phyloP scores from a whole-genome alignment of 2,329 filamentous ascomycete species.

The Huntiella savannae region DNA sequence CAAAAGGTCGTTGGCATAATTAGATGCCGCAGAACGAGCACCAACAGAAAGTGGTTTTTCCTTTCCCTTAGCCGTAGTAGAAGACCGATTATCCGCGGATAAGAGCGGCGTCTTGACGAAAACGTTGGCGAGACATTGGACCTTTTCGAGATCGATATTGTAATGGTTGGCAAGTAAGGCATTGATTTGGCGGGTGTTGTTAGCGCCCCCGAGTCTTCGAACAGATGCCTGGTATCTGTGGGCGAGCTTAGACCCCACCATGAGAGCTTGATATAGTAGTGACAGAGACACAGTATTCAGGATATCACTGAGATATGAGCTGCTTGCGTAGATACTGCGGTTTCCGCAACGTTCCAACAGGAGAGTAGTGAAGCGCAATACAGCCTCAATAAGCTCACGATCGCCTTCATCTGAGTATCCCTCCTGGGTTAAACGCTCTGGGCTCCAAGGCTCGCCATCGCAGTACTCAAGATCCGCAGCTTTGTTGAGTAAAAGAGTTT shows the following conservation, averaged over 20 bases:
- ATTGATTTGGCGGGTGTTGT: slow-evolving; percentile 44
- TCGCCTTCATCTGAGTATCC: slow-evolving; percentile 62
- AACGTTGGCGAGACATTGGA: slow-evolving; percentile 66
- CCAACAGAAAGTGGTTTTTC: slow-evolving; percentile 34
- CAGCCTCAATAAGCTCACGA: slow-evolving; percentile 54
- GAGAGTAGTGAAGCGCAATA: slow-evolving; percentile 72
- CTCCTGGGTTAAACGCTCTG: slow-evolving; percentile 32
- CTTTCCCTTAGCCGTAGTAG: slow-evolving; percentile 50
- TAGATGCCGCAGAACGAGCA: slow-evolving; percentile 24
- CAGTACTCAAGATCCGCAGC: slow-evolving; percentile 31
- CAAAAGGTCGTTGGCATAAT: slow-evolving; percentile 68
- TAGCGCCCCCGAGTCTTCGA: slow-evolving; percentile 41
- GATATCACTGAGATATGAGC: slow-evolving; percentile 69
- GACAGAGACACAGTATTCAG: slow-evolving; percentile 71
- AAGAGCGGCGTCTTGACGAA: slow-evolving; percentile 54
- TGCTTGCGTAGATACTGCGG: slow-evolving; percentile 88
- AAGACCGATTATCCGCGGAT: slow-evolving; percentile 29
- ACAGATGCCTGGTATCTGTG: slow-evolving; percentile 84
- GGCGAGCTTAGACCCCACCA: slow-evolving; percentile 68
- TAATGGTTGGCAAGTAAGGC: slow-evolving; percentile 71
- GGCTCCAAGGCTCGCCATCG: slow-evolving; percentile 15
- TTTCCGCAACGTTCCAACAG: slow-evolving; percentile 92
- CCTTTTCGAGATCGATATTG: slow-evolving; percentile 56
- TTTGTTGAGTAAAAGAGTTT: slow-evolving; percentile 42
- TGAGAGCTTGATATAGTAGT: slow-evolving; percentile 59